These are phyloP conservation scores for Sporothrix curviconia DNA, from an alignment of 2,329 filamentous ascomycete genomes.

Conservation along the genomic window DNA sequence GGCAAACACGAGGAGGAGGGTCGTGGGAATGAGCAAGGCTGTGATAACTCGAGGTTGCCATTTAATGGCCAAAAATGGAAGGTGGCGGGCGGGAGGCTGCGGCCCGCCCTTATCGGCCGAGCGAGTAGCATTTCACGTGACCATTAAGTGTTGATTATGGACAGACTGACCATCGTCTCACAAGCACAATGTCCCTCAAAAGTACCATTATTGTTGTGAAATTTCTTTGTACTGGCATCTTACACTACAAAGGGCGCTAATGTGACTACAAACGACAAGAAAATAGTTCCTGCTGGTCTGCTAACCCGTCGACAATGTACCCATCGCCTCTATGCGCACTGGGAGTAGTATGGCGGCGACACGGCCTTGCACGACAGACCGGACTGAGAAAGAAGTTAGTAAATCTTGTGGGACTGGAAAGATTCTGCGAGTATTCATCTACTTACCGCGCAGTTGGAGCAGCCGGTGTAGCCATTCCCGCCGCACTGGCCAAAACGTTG, in stretches of 20 bases:
- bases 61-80: background rate
- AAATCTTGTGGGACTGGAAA: background rate
- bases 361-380: slow-evolving; percentile 32
- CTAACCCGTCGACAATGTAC: no score
- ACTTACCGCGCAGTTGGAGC: slow-evolving; percentile 35
- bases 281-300: no score
- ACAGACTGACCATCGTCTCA: no score
- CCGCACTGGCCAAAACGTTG: slow-evolving; percentile 34
- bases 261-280: no score
- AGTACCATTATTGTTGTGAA: no score
- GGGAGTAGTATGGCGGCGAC: slow-evolving; percentile 34
- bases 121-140: no score
- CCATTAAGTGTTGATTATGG: no score
- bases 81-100: background rate
- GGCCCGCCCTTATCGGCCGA: no score
- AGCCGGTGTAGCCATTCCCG: slow-evolving; percentile 35
- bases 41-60: background rate
- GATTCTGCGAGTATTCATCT: slow-evolving; percentile 19
- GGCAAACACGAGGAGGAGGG: background rate
- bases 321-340: slow-evolving; percentile 30
- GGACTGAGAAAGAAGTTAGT: slow-evolving; percentile 19
- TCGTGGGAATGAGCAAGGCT: background rate
- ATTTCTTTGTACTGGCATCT: no score
- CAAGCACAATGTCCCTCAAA: no score
- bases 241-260: no score